phyloP scores from a whole-genome alignment of 2,329 filamentous ascomycete genomes.

The Microdochium paspali region DNA sequence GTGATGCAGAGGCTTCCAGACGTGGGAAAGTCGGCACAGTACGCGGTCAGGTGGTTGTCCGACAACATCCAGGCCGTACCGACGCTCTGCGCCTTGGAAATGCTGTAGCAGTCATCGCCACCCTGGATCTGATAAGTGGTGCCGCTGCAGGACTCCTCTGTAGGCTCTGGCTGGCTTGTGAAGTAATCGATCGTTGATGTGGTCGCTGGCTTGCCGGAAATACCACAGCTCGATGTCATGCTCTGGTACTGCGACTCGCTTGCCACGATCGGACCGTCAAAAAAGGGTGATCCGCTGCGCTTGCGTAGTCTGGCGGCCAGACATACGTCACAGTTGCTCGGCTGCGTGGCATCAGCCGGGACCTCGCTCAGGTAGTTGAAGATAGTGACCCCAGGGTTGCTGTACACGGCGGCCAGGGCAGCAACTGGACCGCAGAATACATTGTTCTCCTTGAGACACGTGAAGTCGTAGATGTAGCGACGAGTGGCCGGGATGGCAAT shows the following conservation, averaged over 20 bases:
- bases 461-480: constrained; percentile 4
- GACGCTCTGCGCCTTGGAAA: constrained; percentile 8
- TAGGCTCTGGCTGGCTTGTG: constrained; percentile 4
- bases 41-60: constrained; percentile 12
- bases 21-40: constrained; percentile 10
- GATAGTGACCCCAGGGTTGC: constrained; percentile 5
- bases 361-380: constrained; percentile 9
- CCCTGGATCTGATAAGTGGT: constrained; percentile 8
- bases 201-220: constrained; percentile 7
- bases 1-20: constrained; percentile 11
- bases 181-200: constrained; percentile 8
- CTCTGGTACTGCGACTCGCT: constrained; percentile 9
- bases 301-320: constrained; percentile 9
- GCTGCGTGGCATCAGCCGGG: constrained; percentile 2
- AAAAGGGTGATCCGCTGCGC: constrained; percentile 12
- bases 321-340: constrained; percentile 8
- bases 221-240: constrained; percentile 12
- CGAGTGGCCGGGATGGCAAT: constrained; percentile 6
- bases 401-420: constrained; percentile 5
- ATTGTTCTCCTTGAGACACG: constrained; percentile 8
- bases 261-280: constrained; percentile 10
- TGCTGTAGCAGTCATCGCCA: constrained; percentile 9
- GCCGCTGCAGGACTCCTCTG: constrained; percentile 5
- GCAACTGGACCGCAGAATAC: constrained; percentile 8
- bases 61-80: constrained; percentile 9